Percentiles rank a stretch among this genome's conserved stretches.
Conservation (phyloP, 2,329 filamentous ascomycete genomes). For the Aspergillus transmontanensis region DNA sequence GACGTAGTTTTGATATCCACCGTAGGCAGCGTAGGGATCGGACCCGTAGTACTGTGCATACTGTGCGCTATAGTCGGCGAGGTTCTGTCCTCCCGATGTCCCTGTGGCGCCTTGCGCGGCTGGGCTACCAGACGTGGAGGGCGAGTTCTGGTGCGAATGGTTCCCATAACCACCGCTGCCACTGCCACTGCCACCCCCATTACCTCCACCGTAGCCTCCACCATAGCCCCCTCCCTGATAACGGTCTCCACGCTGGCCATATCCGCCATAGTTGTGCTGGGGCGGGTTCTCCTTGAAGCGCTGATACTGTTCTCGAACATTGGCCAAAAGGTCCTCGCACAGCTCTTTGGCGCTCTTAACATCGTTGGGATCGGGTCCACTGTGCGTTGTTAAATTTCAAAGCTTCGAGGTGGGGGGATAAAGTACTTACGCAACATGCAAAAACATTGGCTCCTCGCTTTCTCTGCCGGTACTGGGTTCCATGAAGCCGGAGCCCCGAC, state of each 20-base stretch:
- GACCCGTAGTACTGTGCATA: constrained; percentile 79
- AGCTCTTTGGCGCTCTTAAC: constrained; percentile 85
- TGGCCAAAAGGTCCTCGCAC: constrained; percentile 82
- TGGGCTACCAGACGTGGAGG: constrained; percentile 47
- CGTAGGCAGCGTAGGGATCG: constrained; percentile 89
- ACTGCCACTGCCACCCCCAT: constrained; percentile 23
- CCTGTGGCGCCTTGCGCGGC: constrained; percentile 47
- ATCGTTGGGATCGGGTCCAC: constrained; percentile 82
- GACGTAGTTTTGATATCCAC: constrained; percentile 76
- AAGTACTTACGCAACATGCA: constrained; percentile 79
- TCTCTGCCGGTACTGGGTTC: constrained; percentile 85
- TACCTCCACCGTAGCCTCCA: constrained; percentile 36
- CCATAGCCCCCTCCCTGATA: constrained; percentile 47
- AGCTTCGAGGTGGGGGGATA: background rate
- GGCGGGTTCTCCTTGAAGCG: constrained; percentile 83
- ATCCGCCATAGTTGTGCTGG: constrained; percentile 62
- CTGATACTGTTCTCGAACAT: constrained; percentile 88
- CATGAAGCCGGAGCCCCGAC: constrained; percentile 89
- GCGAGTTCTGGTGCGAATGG: constrained; percentile 42
- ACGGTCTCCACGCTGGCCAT: constrained; percentile 56
- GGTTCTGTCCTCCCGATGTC: constrained; percentile 26
- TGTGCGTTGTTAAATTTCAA: constrained; percentile 47
- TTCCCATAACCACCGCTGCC: constrained; percentile 36
- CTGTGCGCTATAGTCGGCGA: constrained; percentile 73
- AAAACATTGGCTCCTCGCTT: constrained; percentile 94